phyloP scores from a whole-genome alignment of 441 rosid genomes.

The Populus hybrid region DNA sequence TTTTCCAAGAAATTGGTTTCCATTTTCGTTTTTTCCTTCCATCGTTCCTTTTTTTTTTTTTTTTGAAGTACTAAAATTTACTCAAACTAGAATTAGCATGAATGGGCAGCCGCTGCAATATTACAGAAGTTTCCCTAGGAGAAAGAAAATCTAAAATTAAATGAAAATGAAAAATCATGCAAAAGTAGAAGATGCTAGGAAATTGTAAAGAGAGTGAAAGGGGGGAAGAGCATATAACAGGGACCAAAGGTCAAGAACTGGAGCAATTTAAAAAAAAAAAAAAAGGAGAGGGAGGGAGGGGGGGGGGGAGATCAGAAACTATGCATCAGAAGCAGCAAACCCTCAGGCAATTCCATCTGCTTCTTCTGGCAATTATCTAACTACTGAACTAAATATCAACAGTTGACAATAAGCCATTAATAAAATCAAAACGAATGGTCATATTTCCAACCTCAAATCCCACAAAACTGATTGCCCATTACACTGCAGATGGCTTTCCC shows the following conservation, averaged over 20 bases:
- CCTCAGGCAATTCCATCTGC: not conserved
- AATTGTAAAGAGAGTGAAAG: not conserved
- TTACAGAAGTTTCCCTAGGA: not conserved
- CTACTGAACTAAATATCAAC: not conserved
- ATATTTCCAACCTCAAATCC: slow-evolving; percentile 74
- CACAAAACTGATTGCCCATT: slow-evolving; percentile 90
- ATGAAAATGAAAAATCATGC: not conserved
- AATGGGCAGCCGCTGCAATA: not conserved
- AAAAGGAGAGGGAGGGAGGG: not conserved
- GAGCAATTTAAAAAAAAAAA: not conserved
- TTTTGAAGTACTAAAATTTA: not conserved
- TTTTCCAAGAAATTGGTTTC: not conserved
- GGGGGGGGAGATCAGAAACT: not conserved
- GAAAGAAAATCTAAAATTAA: not conserved
- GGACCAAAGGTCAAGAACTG: not conserved
- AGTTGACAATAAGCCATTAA: slow-evolving; percentile 10
- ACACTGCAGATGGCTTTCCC: slow-evolving; percentile 99
- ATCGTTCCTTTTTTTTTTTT: not conserved
- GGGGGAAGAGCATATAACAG: not conserved
- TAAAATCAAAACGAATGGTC: slow-evolving; percentile 3
- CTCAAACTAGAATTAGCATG: not conserved
- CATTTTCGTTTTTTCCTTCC: not conserved
- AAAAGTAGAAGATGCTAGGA: not conserved
- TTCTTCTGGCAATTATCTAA: slow-evolving; percentile 3
- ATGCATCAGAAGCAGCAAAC: not conserved